Evolutionary conservation across 495 filamentous ascomycete species (phyloP), one percentile per base, ranked within the genome.

Genomic region (Neurospora sp.): DNA sequence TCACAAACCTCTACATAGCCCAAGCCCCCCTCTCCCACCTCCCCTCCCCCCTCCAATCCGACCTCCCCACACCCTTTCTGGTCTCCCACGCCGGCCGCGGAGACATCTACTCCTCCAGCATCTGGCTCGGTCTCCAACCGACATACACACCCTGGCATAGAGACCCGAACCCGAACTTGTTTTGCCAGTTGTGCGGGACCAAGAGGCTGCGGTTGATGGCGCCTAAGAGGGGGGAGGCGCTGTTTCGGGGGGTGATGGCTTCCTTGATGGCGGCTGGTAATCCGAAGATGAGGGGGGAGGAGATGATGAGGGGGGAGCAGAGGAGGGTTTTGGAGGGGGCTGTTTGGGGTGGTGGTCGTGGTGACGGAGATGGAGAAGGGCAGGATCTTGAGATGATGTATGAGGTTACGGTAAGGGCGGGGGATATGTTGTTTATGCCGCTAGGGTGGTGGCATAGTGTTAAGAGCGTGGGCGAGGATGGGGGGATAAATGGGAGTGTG

Each of bases 381-480:
- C 73, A 74, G 1, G 73, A 72, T 4, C 31, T 35, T 35, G 81
- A 75, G 3, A 75, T 79, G 4, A 44, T 78, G 9, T 46, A 70
- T 40, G 77, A 96, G 75, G 90, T 86, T 12, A 72, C 76, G n/a
- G 76, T 97, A 40, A 79, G 81, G 3, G 82, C 86, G 16, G 90
- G 92, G 0, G 94, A 98, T 84, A 89, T 85, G 0, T 73, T 98
- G 59, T 98, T 95, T 79, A 94, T 99, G 72, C 96, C 95, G 0
- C 89, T 88, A 74, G 93, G 93, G 14, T 99, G 94, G 94, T 99
- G 96, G 96, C 96, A 99, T 86, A 94, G 92, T 78, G 89, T 99
- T 70, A 91, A 89, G 77, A 93, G 94, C 27, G 77, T 89, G 70
- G 76, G 72, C 31, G 31, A 18, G 7, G 59, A 77, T 14, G 75